A percentile compares a stretch with the other conserved stretches of the same genome.
Conservation (phyloP, 192 early-diverging fungal genomes). For the Backusella luteola region DNA sequence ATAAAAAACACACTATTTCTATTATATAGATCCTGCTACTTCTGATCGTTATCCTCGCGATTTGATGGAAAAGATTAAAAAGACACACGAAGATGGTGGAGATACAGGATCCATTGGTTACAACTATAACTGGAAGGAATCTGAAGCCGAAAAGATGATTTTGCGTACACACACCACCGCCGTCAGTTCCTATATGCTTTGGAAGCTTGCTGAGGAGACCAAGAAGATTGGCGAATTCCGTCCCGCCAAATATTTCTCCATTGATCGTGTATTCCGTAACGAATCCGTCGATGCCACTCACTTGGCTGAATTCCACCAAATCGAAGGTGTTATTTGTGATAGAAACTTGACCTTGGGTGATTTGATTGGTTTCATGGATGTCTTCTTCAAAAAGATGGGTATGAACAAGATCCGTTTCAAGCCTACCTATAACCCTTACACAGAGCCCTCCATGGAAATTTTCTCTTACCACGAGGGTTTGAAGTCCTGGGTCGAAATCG, state of each 20-base stretch:
- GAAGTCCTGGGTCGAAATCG: slow-evolving; percentile 91
- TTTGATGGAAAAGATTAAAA: slow-evolving; percentile 89
- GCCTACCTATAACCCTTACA: slow-evolving; percentile 99
- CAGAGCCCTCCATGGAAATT: slow-evolving; percentile 99
- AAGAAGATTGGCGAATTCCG: slow-evolving; percentile 65
- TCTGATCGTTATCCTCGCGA: slow-evolving; percentile 75
- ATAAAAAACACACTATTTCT: background rate
- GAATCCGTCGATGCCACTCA: slow-evolving; percentile 98
- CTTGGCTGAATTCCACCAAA: slow-evolving; percentile 99
- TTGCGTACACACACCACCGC: slow-evolving; percentile 98
- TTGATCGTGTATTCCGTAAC: slow-evolving; percentile 98
- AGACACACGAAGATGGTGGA: slow-evolving; percentile 91
- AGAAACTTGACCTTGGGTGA: slow-evolving; percentile 92
- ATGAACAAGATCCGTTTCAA: slow-evolving; percentile 93
- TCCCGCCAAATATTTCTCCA: slow-evolving; percentile 98
- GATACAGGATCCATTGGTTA: slow-evolving; percentile 93
- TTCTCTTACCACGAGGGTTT: slow-evolving; percentile 93
- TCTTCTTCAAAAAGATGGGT: slow-evolving; percentile 98
- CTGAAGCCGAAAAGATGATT: slow-evolving; percentile 90
- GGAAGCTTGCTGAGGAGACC: slow-evolving; percentile 84
- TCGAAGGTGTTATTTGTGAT: slow-evolving; percentile 98
- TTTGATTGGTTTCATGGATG: slow-evolving; percentile 93
- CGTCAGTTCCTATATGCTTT: slow-evolving; percentile 88
- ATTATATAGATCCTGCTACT: slow-evolving; percentile 61
- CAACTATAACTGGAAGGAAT: slow-evolving; percentile 88